These are phyloP conservation scores for Amylostereum areolatum DNA, from an alignment of 1,284 basidiomycete genomes.

Conservation along the genomic window DNA sequence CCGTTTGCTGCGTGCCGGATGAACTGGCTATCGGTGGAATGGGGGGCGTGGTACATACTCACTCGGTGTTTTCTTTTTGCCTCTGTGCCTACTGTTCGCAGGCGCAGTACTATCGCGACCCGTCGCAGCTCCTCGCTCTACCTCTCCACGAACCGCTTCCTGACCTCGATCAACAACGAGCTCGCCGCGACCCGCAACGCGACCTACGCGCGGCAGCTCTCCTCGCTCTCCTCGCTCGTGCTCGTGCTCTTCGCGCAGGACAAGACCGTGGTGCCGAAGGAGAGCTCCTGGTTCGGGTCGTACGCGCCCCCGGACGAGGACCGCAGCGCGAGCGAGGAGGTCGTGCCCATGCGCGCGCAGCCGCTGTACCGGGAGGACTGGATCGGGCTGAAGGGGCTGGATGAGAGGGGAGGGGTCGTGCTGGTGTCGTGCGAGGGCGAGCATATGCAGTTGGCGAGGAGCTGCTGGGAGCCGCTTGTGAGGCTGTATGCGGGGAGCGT, in stretches of 20 bases:
- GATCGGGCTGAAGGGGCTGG: conserved; percentile 78
- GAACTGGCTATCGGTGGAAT: no score
- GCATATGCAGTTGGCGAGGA: conserved; percentile 73
- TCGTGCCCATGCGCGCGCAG: conserved; percentile 73
- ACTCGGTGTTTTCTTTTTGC: neutral
- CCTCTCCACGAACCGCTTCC: conserved; percentile 62
- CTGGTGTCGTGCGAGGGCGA: conserved; percentile 69
- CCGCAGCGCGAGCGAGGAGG: conserved; percentile 28
- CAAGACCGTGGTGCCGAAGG: conserved; percentile 75
- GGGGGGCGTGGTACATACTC: no score
- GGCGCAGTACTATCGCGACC: conserved; percentile 95
- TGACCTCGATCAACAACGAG: conserved; percentile 77
- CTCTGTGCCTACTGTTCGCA: conserved; percentile 21
- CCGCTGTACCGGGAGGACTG: conserved; percentile 82
- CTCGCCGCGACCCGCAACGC: conserved; percentile 41
- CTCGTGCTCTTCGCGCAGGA: conserved; percentile 68
- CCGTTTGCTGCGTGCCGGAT: neutral
- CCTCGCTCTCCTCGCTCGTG: conserved; percentile 53
- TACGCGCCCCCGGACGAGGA: conserved; percentile 40
- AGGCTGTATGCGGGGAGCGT: conserved; percentile 37
- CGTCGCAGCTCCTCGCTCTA: conserved; percentile 70
- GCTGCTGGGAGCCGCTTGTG: conserved; percentile 56
- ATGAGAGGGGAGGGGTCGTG: conserved; percentile 62
- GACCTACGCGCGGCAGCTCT: conserved; percentile 57
- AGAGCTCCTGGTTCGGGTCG: conserved; percentile 81